Evolutionary conservation across 2,329 filamentous ascomycete genomes (phyloP).

Genomic region (Ascochyta fabae): DNA sequence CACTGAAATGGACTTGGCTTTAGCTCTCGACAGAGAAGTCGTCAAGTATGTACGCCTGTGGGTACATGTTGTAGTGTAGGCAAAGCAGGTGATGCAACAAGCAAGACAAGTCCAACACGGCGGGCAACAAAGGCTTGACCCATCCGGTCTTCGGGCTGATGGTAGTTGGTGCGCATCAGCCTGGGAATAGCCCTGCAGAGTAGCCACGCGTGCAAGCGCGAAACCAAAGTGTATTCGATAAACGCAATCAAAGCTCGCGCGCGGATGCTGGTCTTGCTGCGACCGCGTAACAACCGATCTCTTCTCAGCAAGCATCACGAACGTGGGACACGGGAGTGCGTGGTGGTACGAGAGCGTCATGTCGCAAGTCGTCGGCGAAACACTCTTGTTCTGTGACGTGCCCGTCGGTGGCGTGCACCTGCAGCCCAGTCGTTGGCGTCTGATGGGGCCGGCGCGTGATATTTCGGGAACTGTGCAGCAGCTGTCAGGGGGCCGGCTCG

Average conservation of each 20-base stretch:
- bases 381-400: slow-evolving; percentile 24
- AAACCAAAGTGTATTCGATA: slow-evolving; percentile 16
- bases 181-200: slow-evolving; percentile 26
- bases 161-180: slow-evolving; percentile 27
- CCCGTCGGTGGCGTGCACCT: slow-evolving; percentile 22
- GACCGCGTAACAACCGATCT: background rate
- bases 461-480: slow-evolving; percentile 17
- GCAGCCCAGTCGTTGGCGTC: slow-evolving; percentile 19
- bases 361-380: slow-evolving; percentile 11
- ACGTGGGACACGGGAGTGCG: slow-evolving; percentile 8
- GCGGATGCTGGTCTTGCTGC: slow-evolving; percentile 5
- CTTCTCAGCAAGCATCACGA: background rate
- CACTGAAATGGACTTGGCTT: background rate
- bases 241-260: slow-evolving; percentile 11
- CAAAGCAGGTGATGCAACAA: slow-evolving; percentile 3
- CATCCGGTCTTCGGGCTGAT: slow-evolving; percentile 27
- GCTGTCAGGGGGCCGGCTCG: slow-evolving; percentile 26
- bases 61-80: slow-evolving; percentile 7
- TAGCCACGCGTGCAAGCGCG: slow-evolving; percentile 32
- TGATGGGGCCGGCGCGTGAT: slow-evolving; percentile 37
- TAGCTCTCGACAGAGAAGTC: background rate
- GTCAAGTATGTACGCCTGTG: background rate
- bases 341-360: slow-evolving; percentile 11
- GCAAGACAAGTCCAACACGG: slow-evolving; percentile 12
- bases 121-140: slow-evolving; percentile 16